Percentiles rank a stretch among this genome's conserved stretches.
Evolutionary conservation across 768 basidiomycete genomes (phyloP).

Genomic region (Lyophyllum atratum): DNA sequence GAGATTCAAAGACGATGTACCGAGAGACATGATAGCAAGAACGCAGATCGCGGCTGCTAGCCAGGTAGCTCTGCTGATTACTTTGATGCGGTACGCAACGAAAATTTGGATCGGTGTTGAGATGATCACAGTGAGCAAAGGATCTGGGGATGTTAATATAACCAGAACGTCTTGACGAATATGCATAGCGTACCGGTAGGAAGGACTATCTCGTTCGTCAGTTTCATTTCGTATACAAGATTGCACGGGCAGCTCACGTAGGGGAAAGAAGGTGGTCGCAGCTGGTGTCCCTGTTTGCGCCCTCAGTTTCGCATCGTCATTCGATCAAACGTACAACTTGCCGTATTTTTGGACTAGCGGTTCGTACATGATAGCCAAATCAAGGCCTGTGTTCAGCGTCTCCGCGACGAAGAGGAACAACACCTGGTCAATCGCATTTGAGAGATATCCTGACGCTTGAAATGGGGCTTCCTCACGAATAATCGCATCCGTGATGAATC

Average conservation of each 20-base stretch:
- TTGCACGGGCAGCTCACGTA: slow-evolving; percentile 20
- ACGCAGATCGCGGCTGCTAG: slow-evolving; percentile 31
- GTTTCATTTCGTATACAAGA: slow-evolving; percentile 1
- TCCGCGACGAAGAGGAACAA: slow-evolving; percentile 44
- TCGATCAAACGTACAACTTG: neutral
- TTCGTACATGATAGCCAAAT: slow-evolving; percentile 48
- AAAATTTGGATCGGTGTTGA: slow-evolving; percentile 52
- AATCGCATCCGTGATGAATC: slow-evolving; percentile 44
- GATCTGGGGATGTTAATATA: slow-evolving; percentile 6
- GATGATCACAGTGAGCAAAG: slow-evolving; percentile 29
- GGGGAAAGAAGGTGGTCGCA: slow-evolving; percentile 37
- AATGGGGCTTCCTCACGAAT: slow-evolving; percentile 29
- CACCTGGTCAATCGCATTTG: slow-evolving; percentile 27
- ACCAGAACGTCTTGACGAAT: too few relatives aligned
- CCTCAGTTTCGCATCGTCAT: neutral
- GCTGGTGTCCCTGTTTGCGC: slow-evolving; percentile 27
- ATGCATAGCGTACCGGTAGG: slow-evolving; percentile 19
- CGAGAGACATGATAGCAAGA: slow-evolving; percentile 37
- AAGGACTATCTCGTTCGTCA: slow-evolving; percentile 22
- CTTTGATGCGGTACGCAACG: slow-evolving; percentile 43
- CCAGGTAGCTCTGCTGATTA: slow-evolving; percentile 40
- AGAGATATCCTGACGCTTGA: neutral
- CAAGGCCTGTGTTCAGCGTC: slow-evolving; percentile 43
- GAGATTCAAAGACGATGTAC: slow-evolving; percentile 18
- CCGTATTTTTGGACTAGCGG: slow-evolving; percentile 46